Base-by-base conservation (phyloP, 2,329 filamentous ascomycete species). In the Corinectria fuckeliana region DNA sequence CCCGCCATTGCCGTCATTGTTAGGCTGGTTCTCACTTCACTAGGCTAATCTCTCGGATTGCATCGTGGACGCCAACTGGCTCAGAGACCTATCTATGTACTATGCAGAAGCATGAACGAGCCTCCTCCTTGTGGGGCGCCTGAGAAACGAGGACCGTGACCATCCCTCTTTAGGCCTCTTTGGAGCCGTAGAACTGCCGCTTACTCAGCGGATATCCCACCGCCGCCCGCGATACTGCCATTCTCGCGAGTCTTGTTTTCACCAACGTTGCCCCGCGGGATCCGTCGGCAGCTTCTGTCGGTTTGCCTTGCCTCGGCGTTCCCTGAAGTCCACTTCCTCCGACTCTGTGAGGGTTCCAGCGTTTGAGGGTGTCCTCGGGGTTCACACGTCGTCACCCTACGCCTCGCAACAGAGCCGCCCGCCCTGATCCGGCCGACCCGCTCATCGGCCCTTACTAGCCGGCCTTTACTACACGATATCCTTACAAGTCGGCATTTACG, bases 201-300 rank as follows among this genome's bases (percentile, higher is more conserved):
- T 61, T 38, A 58, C 30, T 61, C 41, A 61, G 54, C 54, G 49
- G 54, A 45, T 28, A 20, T 30, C 32, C 44, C 41, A 48, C 16
- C 28, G 28, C 20, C 13, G n/a, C 36, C 45, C n/a, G n/a, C n/a
- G n/a, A n/a, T n/a, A n/a, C n/a, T n/a, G 18, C 13, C 28, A 28
- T 13, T 11, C 13, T 30, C 16, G 11, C 18, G 28, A 26, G n/a
- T 16, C 10, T 21, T 10, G 11, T n/a, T 20, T 42, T 21, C 9
- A 45, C 38, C 21, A 34, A 14, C n/a, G 13, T 28, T 16, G 42
- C 36, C n/a, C 44, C 52, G 42, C 52, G 18, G 44, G n/a, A 34
- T 45, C 38, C 45, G 44, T 34, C 25, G 44, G 28, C 56, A 44
- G 56, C 34, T 20, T 47, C 4, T 32, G 2, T 36, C 13, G 41